phyloP scores from a whole-genome alignment of 768 basidiomycete species.

The Daedaleopsis sinensis region DNA sequence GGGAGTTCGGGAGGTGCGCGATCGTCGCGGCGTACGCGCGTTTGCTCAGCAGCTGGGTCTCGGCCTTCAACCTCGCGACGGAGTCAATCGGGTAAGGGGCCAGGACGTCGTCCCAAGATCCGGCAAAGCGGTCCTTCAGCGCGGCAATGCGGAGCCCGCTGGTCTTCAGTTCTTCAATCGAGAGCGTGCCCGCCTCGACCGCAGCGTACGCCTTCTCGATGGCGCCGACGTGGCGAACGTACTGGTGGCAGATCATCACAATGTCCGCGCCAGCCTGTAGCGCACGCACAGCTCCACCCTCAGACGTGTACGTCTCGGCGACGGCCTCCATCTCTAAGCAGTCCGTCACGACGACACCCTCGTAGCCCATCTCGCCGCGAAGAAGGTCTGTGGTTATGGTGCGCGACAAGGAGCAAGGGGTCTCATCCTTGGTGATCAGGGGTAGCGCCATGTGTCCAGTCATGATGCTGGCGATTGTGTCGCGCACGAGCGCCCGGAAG shows the following conservation, averaged over 20 bases:
- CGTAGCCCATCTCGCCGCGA: constrained; percentile 51
- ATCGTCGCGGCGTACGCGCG: constrained; percentile 51
- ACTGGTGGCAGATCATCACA: constrained; percentile 75
- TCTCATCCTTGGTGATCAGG: constrained; percentile 52
- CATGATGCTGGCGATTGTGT: constrained; percentile 61
- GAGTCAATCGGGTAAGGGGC: neutral
- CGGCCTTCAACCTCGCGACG: constrained; percentile 36
- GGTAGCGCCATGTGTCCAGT: constrained; percentile 76
- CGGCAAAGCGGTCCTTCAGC: constrained; percentile 56
- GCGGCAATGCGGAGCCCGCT: constrained; percentile 49
- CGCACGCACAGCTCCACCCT: constrained; percentile 57
- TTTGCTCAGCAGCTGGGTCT: constrained; percentile 45
- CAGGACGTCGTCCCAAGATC: constrained; percentile 47
- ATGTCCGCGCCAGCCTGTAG: constrained; percentile 69
- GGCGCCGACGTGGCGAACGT: constrained; percentile 54
- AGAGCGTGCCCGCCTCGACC: constrained; percentile 46
- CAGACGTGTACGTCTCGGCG: constrained; percentile 49
- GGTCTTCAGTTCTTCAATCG: constrained; percentile 38
- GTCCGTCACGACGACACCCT: constrained; percentile 70
- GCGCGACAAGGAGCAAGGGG: constrained; percentile 61
- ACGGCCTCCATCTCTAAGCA: constrained; percentile 81
- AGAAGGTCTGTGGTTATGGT: constrained; percentile 55
- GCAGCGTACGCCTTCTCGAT: constrained; percentile 55
- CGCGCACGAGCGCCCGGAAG: constrained; percentile 50
- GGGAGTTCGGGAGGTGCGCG: constrained; percentile 47